These are phyloP conservation scores for Protomyces macrosporus DNA, from an alignment of 1,139 yeast species.

Conservation along the genomic window DNA sequence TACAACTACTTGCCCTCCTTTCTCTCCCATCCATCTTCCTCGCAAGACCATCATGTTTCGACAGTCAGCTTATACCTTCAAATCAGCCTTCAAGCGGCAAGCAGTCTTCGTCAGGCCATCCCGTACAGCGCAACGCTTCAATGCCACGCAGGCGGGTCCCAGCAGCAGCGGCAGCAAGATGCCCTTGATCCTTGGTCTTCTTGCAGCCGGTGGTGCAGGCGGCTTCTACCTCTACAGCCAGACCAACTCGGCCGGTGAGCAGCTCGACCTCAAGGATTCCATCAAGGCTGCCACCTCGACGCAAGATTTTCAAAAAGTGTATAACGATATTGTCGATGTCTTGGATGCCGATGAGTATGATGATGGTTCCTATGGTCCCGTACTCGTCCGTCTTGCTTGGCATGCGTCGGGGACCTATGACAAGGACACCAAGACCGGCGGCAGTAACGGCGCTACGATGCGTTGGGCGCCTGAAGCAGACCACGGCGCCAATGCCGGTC, in stretches of 20 bases:
- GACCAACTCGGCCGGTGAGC: constrained; percentile 20
- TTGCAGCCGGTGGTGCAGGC: constrained; percentile 16
- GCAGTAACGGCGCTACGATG: constrained; percentile 68
- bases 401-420: constrained; percentile 67
- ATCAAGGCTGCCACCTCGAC: constrained; percentile 8
- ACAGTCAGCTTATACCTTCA: not conserved
- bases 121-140: not conserved
- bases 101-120: not conserved
- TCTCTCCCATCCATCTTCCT: no score
- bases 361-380: constrained; percentile 64
- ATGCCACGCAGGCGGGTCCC: not conserved
- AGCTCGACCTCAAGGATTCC: constrained; percentile 14
- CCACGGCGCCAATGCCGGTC: constrained; percentile 64
- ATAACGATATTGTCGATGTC: constrained; percentile 18
- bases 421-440: constrained; percentile 52
- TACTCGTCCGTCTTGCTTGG: constrained; percentile 63
- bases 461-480: constrained; percentile 43
- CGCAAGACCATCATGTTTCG: not conserved
- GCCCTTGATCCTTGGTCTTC: constrained; percentile 2
- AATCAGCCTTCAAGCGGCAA: not conserved
- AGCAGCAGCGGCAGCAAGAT: not conserved
- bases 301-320: constrained; percentile 20
- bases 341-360: constrained; percentile 50
- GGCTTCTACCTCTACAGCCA: constrained; percentile 23
- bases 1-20: not conserved